Base-by-base conservation (phyloP, 148 eudicot species). In the Camellia japonica region DNA sequence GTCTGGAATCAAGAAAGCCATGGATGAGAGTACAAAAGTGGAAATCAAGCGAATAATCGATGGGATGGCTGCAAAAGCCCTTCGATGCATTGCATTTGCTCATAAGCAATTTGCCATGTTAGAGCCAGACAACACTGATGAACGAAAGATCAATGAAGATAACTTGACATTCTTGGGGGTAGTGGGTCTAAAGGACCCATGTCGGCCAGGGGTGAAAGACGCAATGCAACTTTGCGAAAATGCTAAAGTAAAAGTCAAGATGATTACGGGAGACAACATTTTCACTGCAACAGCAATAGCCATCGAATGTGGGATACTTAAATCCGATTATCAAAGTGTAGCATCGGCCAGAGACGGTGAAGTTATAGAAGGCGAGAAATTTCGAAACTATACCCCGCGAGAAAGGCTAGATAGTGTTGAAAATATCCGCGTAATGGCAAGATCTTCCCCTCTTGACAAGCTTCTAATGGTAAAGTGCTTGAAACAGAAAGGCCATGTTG, bases 401-500 rank as follows among this genome's bases (percentile, higher is more conserved):
- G 47, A 68, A 7, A 68, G 71, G 71, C 13, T 68, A n/a, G 19
- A 42, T 4, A 1, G 51, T 7, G 71, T 68, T 13, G 49, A 68
- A 3, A 42, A 42, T 3, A 68, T 68, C 13, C 71, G 18, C 1
- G 13, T 68, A 41, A 68, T 68, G 71, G 71, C 71, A 42, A 68
- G 71, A 68, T 68, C 71, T 7, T 65, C 69, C 69, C 69, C 69
- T 20, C 42, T 65, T 6, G 69, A 65, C 43, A 65, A 65, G 44
- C 71, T 68, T 68, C n/a, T 38, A 42, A 42, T 68, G 71, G 71
- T 68, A 6, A 41, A 42, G 47, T 68, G 71, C 71, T 68, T 68
- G 47, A 68, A 68, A 15, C 47, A 68, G 13, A 68, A 68, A 68
- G 71, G 71, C 16, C 47, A 41, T 5, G 71, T 41, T 3, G 49